Conservation (phyloP, 345 rosid species). For the Leavenworthia alabamica region DNA sequence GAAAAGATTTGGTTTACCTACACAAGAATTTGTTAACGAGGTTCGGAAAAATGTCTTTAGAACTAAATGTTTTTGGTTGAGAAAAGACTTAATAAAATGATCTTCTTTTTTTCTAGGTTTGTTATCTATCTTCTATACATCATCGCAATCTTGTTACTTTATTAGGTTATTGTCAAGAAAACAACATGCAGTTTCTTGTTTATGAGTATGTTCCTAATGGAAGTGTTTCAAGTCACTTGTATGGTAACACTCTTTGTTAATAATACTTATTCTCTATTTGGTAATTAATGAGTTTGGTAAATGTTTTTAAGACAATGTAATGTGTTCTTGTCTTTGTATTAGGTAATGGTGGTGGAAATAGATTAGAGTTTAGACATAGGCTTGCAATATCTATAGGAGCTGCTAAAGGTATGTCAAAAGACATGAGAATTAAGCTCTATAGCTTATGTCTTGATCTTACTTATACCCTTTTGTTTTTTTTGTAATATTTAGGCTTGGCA, state of each 20-base stretch:
- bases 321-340: not conserved
- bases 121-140: conserved; percentile 76
- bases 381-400: conserved; percentile 87
- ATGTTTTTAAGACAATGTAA: conserved; percentile 3
- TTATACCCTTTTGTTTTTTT: conserved; percentile 2
- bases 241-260: conserved; percentile 76
- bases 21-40: conserved; percentile 77
- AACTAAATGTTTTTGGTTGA: conserved; percentile 3
- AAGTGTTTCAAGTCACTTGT: conserved; percentile 94
- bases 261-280: conserved; percentile 1
- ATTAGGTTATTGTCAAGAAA: conserved; percentile 89
- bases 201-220: conserved; percentile 92
- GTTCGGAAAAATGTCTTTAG: conserved; percentile 23
- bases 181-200: conserved; percentile 66
- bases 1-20: conserved; percentile 66
- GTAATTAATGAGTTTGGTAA: conserved; percentile 9
- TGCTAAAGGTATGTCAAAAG: conserved; percentile 95
- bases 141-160: conserved; percentile 81
- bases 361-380: conserved; percentile 90
- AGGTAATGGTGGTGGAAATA: conserved; percentile 57
- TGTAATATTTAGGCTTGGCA: conserved; percentile 58
- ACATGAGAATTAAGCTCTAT: conserved; percentile 53
- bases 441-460: conserved; percentile 22
- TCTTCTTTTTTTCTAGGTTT: conserved; percentile 53
- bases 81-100: not conserved